A percentile compares a stretch with the other conserved stretches of the same genome.
phyloP scores from a whole-genome alignment of 2,329 filamentous ascomycete genomes.

The Ceratocystis cubensis region DNA sequence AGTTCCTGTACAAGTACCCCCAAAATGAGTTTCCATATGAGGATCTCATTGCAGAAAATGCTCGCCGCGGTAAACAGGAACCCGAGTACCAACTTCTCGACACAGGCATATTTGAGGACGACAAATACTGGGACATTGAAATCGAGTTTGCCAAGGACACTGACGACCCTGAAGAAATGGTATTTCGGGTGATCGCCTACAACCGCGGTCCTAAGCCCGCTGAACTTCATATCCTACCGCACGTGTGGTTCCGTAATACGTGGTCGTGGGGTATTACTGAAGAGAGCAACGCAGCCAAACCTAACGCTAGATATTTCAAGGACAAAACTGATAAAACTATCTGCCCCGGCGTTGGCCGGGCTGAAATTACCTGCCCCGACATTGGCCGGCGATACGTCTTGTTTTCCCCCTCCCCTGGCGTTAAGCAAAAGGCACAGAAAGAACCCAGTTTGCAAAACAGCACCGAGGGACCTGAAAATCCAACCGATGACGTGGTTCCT shows the following conservation, averaged over 20 bases:
- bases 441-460: slow-evolving; percentile 26
- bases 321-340: neutral
- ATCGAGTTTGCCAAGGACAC: slow-evolving; percentile 92
- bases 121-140: slow-evolving; percentile 92
- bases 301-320: slow-evolving; percentile 56
- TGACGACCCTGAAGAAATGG: slow-evolving; percentile 79
- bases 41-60: slow-evolving; percentile 75
- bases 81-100: slow-evolving; percentile 86
- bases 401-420: slow-evolving; percentile 79
- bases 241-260: slow-evolving; percentile 94
- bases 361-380: slow-evolving; percentile 38
- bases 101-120: slow-evolving; percentile 75
- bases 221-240: slow-evolving; percentile 83
- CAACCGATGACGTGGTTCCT: slow-evolving; percentile 64
- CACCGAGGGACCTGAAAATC: slow-evolving; percentile 29
- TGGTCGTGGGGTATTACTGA: slow-evolving; percentile 87
- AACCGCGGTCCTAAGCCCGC: slow-evolving; percentile 85
- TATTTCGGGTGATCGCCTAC: slow-evolving; percentile 93
- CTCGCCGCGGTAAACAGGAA: slow-evolving; percentile 59
- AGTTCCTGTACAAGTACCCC: slow-evolving; percentile 94
- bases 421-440: slow-evolving; percentile 31
- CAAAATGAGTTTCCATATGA: slow-evolving; percentile 87
- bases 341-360: slow-evolving; percentile 60
- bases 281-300: slow-evolving; percentile 68
- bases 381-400: slow-evolving; percentile 75